Conservation (phyloP, 1,139 yeast species). For the Candida pseudoviswanathii region DNA sequence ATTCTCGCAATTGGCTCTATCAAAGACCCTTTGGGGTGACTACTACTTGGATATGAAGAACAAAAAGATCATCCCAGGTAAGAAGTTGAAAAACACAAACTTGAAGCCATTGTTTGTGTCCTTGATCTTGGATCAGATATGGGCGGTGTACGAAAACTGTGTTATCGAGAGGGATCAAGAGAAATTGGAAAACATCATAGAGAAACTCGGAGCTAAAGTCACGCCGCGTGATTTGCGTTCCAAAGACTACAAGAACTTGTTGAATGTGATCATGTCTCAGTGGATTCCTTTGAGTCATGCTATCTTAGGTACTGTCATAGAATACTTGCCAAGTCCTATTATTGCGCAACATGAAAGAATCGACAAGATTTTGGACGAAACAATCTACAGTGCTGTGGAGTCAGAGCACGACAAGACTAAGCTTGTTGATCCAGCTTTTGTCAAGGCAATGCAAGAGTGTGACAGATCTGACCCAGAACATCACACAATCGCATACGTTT, state of each 20-base stretch:
- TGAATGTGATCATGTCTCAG: constrained; percentile 78
- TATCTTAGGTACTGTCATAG: constrained; percentile 79
- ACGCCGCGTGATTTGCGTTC: constrained; percentile 78
- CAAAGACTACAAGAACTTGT: constrained; percentile 67
- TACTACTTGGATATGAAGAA: constrained; percentile 87
- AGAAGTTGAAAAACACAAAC: constrained; percentile 49
- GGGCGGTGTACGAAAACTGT: constrained; percentile 85
- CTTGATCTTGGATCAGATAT: constrained; percentile 82
- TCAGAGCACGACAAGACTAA: constrained; percentile 19
- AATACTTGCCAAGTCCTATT: constrained; percentile 80
- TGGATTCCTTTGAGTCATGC: constrained; percentile 96
- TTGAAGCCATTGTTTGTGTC: constrained; percentile 85
- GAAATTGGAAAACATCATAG: constrained; percentile 71
- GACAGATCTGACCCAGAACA: constrained; percentile 51
- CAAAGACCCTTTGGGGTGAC: constrained; percentile 96
- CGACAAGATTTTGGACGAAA: constrained; percentile 61
- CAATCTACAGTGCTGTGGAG: constrained; percentile 49
- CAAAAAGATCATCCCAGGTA: constrained; percentile 71
- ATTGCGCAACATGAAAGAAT: constrained; percentile 74
- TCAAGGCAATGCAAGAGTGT: constrained; percentile 64
- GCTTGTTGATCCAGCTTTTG: constrained; percentile 51
- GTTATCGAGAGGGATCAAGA: constrained; percentile 68
- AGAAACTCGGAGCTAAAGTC: constrained; percentile 67
- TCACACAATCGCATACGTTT: constrained; percentile 78
- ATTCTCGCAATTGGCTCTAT: constrained; percentile 74